A percentile compares a stretch with the other conserved stretches of the same genome.
phyloP scores from a whole-genome alignment of 2,329 filamentous ascomycete genomes.

The Ophiostoma sp. region DNA sequence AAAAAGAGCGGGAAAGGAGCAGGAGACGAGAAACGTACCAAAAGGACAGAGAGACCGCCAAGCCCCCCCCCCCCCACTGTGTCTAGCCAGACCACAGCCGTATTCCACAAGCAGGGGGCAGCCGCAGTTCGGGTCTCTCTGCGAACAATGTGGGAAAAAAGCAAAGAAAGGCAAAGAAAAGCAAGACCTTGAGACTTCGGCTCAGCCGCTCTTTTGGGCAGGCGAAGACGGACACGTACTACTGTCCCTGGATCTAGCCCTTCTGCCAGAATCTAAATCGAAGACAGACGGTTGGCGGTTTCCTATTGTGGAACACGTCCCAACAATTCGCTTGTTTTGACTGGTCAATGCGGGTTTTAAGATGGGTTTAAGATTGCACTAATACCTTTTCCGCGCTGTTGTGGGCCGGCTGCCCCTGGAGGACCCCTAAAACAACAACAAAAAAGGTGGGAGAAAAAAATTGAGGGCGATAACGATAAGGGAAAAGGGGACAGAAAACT shows the following conservation, averaged over 20 bases:
- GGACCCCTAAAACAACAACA: neutral
- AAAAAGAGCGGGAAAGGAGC: neutral
- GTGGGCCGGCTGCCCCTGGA: neutral
- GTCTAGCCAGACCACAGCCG: neutral
- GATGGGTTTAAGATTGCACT: conserved; percentile 4
- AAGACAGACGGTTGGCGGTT: conserved; percentile 3
- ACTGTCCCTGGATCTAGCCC: conserved; percentile 4
- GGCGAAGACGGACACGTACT: neutral
- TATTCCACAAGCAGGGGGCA: neutral
- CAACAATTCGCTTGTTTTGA: conserved; percentile 11
- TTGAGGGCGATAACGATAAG: conserved; percentile 11
- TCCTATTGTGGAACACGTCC: conserved; percentile 10
- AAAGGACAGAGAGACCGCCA: neutral
- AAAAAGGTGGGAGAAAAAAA: neutral
- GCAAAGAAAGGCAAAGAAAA: neutral
- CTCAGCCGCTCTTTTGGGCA: neutral
- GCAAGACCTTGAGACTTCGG: neutral
- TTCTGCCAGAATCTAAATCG: neutral
- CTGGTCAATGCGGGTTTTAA: conserved; percentile 15
- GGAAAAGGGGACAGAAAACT: neutral
- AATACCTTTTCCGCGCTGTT: neutral
- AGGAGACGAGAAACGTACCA: neutral
- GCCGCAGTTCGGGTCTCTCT: neutral
- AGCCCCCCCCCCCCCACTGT: neutral
- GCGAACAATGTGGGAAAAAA: neutral